phyloP scores from a whole-genome alignment of 176 grass and related monocot species.

The Musa troglodytarum region DNA sequence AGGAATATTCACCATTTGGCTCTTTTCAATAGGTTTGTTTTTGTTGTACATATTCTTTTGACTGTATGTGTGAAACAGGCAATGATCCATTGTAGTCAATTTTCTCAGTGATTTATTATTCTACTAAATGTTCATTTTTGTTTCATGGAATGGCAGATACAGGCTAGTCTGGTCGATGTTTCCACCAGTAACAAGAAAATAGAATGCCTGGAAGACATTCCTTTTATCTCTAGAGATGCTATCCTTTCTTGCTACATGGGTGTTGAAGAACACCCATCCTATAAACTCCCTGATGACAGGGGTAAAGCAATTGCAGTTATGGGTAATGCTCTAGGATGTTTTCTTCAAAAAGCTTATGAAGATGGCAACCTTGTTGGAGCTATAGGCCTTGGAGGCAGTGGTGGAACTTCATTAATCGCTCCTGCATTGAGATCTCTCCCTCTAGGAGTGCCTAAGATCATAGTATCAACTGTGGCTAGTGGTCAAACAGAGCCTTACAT shows the following conservation, averaged over 20 bases:
- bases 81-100: neutral
- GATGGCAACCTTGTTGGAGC: conserved; percentile 44
- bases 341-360: conserved; percentile 50
- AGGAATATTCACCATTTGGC: neutral
- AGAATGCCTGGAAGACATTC: conserved; percentile 28
- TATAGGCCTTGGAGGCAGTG: conserved; percentile 83
- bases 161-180: conserved; percentile 79
- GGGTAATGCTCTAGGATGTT: conserved; percentile 54
- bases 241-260: conserved; percentile 47
- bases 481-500: conserved; percentile 69
- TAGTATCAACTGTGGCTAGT: conserved; percentile 81
- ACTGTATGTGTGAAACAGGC: neutral
- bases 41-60: neutral
- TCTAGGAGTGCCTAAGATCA: conserved; percentile 81
- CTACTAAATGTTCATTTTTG: neutral
- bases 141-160: conserved; percentile 44
- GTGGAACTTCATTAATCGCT: conserved; percentile 71
- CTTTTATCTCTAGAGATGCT: conserved; percentile 44
- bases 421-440: conserved; percentile 75
- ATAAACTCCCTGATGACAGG: conserved; percentile 63
- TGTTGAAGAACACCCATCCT: conserved; percentile 13
- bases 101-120: neutral
- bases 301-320: conserved; percentile 61
- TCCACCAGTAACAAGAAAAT: conserved; percentile 41
- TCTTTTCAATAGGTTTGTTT: neutral